A percentile compares a stretch with the other conserved stretches of the same genome.
Conservation (phyloP, 1,139 yeast genomes). For the Yamadazyma spencermartinsiae region DNA sequence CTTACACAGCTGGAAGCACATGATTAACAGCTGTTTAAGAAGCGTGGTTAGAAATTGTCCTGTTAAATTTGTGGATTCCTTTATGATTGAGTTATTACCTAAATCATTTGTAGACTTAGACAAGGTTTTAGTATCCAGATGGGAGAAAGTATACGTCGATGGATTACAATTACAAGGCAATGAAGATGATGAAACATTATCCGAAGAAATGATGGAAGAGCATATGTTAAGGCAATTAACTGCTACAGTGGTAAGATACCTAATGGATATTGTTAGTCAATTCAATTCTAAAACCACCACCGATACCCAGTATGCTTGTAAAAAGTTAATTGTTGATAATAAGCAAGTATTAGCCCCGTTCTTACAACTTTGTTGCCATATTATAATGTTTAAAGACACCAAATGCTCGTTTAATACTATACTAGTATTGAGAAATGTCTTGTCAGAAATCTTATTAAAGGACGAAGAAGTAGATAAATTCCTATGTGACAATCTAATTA, state of each 20-base stretch:
- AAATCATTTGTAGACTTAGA: conserved; percentile 73
- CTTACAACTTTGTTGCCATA: conserved; percentile 70
- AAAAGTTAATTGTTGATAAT: conserved; percentile 64
- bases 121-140: conserved; percentile 62
- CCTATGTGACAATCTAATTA: conserved; percentile 58
- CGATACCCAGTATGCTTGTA: conserved; percentile 63
- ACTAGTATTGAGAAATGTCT: conserved; percentile 69
- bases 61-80: conserved; percentile 58
- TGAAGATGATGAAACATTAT: conserved; percentile 77
- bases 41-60: conserved; percentile 91
- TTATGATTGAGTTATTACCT: conserved; percentile 78
- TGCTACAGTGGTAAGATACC: conserved; percentile 85
- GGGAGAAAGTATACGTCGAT: conserved; percentile 70
- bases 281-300: conserved; percentile 44
- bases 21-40: conserved; percentile 85
- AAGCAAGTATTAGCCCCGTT: conserved; percentile 77
- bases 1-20: conserved; percentile 95
- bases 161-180: conserved; percentile 73
- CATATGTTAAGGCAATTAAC: conserved; percentile 90
- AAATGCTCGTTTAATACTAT: conserved; percentile 92
- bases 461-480: conserved; percentile 80
- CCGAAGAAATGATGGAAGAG: conserved; percentile 99
- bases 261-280: conserved; percentile 89
- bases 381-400: conserved; percentile 81
- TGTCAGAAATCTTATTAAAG: conserved; percentile 63